Conservation (phyloP, 208 protist species). For the Leishmania tarentolae region DNA sequence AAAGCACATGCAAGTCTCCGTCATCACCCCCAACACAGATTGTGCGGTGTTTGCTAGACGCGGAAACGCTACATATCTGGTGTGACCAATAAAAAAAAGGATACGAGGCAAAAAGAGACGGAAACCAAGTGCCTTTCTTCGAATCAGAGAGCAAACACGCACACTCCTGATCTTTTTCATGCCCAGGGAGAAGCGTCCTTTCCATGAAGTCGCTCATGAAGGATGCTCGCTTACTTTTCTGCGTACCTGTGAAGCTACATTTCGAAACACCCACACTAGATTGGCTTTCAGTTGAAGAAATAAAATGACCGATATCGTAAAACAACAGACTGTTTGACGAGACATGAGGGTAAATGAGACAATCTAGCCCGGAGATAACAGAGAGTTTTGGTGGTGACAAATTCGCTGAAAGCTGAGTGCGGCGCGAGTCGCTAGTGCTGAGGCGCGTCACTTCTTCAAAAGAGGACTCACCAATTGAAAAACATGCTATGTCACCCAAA, state of each 20-base stretch:
- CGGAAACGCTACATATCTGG: conserved; percentile 31
- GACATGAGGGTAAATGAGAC: conserved; percentile 48
- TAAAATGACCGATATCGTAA: conserved; percentile 14
- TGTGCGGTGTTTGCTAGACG: neutral
- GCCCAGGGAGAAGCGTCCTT: neutral
- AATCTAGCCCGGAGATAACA: conserved; percentile 26
- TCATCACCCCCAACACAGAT: conserved; percentile 31
- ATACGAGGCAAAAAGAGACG: conserved; percentile 13
- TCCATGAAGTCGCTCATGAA: neutral
- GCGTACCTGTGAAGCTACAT: neutral
- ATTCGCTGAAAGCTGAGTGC: conserved; percentile 35
- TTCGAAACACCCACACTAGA: neutral
- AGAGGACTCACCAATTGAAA: conserved; percentile 27
- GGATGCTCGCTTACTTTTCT: neutral
- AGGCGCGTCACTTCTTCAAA: conserved; percentile 23
- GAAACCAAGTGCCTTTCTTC: neutral
- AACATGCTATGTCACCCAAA: conserved; percentile 17
- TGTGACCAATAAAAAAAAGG: conserved; percentile 21
- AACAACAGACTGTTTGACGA: conserved; percentile 39
- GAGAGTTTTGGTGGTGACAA: conserved; percentile 37
- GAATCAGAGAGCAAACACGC: neutral
- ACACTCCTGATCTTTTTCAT: neutral
- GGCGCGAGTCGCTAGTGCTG: conserved; percentile 29
- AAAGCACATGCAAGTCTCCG: conserved; percentile 17
- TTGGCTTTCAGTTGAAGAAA: neutral